These are phyloP conservation scores for Begonia masoniana DNA, from an alignment of 306 rosid species.

Conservation along the genomic window DNA sequence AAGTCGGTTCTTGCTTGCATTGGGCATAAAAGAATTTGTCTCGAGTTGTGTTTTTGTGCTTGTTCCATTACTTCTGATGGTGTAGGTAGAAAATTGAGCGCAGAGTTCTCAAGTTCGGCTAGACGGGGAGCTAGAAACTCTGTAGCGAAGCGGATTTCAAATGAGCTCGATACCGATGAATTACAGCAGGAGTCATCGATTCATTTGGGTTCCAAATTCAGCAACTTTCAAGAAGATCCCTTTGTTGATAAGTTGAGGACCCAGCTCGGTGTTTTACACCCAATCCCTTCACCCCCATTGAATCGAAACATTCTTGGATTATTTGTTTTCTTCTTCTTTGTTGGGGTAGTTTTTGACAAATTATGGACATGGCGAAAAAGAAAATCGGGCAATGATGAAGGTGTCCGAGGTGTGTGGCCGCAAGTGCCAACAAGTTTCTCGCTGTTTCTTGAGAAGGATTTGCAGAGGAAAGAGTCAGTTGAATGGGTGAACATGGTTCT, in stretches of 20 bases:
- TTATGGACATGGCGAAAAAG: constrained; percentile 65
- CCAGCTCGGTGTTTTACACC: constrained; percentile 90
- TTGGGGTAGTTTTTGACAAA: constrained; percentile 79
- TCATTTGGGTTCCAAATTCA: constrained; percentile 49
- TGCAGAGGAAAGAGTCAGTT: constrained; percentile 93
- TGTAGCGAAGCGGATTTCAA: constrained; percentile 34
- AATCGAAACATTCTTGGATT: constrained; percentile 62
- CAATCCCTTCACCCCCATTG: constrained; percentile 84
- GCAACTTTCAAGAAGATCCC: constrained; percentile 70
- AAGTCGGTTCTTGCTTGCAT: constrained; percentile 18
- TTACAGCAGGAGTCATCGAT: constrained; percentile 22
- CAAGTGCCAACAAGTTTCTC: constrained; percentile 96
- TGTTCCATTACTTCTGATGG: constrained; percentile 31
- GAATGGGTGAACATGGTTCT: constrained; percentile 99
- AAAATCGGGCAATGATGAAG: constrained; percentile 19
- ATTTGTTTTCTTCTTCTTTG: constrained; percentile 86
- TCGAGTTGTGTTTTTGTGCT: constrained; percentile 24
- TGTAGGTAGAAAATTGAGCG: constrained; percentile 14
- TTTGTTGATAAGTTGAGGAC: constrained; percentile 85
- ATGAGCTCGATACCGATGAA: constrained; percentile 29
- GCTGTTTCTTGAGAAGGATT: constrained; percentile 76
- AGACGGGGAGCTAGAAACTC: constrained; percentile 30
- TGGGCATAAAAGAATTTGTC: constrained; percentile 19
- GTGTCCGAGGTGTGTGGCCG: constrained; percentile 66
- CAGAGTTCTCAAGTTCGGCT: constrained; percentile 25